A percentile compares a stretch with the other conserved stretches of the same genome.
phyloP scores from a whole-genome alignment of 805 yeast species.

The Candida chilensis region DNA sequence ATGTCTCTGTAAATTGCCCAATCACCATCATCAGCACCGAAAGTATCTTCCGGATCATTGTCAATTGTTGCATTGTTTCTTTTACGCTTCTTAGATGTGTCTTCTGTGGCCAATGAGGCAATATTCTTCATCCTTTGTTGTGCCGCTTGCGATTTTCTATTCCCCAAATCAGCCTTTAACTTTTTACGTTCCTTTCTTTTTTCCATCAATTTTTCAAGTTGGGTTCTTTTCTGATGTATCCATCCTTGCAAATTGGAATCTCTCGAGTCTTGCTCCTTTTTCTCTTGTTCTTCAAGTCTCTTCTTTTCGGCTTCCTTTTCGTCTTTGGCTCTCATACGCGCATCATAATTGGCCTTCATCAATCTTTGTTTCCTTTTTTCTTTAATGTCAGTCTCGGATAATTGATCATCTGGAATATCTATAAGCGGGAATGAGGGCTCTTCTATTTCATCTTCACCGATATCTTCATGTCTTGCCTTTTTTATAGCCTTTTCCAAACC shows the following conservation, averaged over 20 bases:
- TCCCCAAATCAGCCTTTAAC: slow-evolving; percentile 68
- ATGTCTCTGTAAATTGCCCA: slow-evolving; percentile 89
- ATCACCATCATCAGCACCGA: slow-evolving; percentile 93
- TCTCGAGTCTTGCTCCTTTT: slow-evolving; percentile 73
- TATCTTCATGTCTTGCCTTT: slow-evolving; percentile 55
- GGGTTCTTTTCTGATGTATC: slow-evolving; percentile 62
- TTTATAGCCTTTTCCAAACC: slow-evolving; percentile 63
- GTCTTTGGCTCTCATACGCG: slow-evolving; percentile 71
- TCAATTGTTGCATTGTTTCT: slow-evolving; percentile 61
- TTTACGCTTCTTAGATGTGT: slow-evolving; percentile 38
- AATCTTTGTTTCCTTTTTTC: slow-evolving; percentile 83
- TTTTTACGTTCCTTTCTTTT: slow-evolving; percentile 59
- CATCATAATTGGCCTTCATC: slow-evolving; percentile 81
- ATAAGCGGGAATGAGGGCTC: slow-evolving; percentile 65
- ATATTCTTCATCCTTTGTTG: slow-evolving; percentile 88
- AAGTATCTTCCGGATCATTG: slow-evolving; percentile 87
- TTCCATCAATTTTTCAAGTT: slow-evolving; percentile 50
- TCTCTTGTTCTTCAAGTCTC: slow-evolving; percentile 48
- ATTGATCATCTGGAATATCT: slow-evolving; percentile 77
- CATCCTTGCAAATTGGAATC: slow-evolving; percentile 65
- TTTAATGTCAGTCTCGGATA: slow-evolving; percentile 69
- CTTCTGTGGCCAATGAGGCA: slow-evolving; percentile 79
- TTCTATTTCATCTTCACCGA: slow-evolving; percentile 46
- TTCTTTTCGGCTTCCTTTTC: slow-evolving; percentile 64
- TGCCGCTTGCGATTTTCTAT: slow-evolving; percentile 85